These are phyloP conservation scores for Penicillium sp. DNA, from an alignment of 2,329 filamentous ascomycete species.

Conservation along the genomic window DNA sequence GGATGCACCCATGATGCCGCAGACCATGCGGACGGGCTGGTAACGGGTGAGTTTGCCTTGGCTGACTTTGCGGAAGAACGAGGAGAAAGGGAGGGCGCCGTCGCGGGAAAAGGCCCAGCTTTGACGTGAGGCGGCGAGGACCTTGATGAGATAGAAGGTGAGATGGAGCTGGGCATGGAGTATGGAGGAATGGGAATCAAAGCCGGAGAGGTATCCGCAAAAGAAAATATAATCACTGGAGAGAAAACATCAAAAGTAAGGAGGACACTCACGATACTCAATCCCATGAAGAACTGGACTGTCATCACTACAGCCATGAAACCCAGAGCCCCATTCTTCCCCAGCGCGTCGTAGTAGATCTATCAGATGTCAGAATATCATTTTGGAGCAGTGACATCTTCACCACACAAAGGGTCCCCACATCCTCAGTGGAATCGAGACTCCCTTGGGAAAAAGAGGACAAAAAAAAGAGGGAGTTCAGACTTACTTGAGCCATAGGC, in stretches of 20 bases:
- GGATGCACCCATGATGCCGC: constrained; percentile 49
- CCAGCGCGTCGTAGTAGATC: constrained; percentile 57
- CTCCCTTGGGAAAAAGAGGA: too few species aligned
- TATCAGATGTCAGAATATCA: constrained; percentile 19
- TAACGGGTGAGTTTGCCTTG: constrained; percentile 44
- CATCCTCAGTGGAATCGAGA: not conserved
- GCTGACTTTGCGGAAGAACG: constrained; percentile 52
- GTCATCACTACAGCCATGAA: constrained; percentile 56
- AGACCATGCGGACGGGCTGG: constrained; percentile 53
- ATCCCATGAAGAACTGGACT: constrained; percentile 58
- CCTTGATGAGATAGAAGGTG: constrained; percentile 6
- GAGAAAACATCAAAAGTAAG: too few species aligned
- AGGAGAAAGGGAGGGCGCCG: constrained; percentile 54
- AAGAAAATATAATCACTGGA: too few species aligned
- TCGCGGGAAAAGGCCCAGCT: constrained; percentile 58
- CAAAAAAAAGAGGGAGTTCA: not conserved
- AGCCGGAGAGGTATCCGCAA: constrained; percentile 4
- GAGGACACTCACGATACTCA: constrained; percentile 41
- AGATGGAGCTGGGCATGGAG: constrained; percentile 4
- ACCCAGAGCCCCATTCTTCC: constrained; percentile 53
- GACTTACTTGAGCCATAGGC: constrained; percentile 47
- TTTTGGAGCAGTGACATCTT: too few species aligned
- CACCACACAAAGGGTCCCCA: too few species aligned
- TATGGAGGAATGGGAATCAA: not conserved
- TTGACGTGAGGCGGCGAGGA: constrained; percentile 54